These are phyloP conservation scores for Cadophora sp. DNA, from an alignment of 2,329 filamentous ascomycete species.

Conservation along the genomic window DNA sequence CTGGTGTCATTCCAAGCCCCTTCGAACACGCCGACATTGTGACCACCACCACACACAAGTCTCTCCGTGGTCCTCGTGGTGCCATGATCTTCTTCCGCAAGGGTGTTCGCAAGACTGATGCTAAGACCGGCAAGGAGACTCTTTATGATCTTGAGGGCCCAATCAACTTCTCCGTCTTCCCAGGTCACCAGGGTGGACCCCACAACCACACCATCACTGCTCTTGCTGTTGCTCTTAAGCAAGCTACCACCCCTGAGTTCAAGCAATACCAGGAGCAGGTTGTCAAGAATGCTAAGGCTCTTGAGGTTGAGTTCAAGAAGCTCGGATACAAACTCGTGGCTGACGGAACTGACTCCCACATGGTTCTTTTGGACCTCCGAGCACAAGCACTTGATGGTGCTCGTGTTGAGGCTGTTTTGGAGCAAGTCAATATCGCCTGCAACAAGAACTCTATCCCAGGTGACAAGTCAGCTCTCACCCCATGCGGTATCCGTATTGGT, in stretches of 20 bases:
- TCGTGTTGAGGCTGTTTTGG: slow-evolving; percentile 92
- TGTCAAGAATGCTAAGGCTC: slow-evolving; percentile 88
- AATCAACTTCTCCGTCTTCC: slow-evolving; percentile 99
- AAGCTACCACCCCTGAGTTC: slow-evolving; percentile 90
- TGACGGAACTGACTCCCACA: slow-evolving; percentile 96
- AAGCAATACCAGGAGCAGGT: slow-evolving; percentile 93
- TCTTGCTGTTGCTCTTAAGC: slow-evolving; percentile 91
- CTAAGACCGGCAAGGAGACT: slow-evolving; percentile 88
- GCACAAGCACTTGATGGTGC: slow-evolving; percentile 88
- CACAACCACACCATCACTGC: slow-evolving; percentile 99
- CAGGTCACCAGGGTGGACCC: slow-evolving; percentile 96
- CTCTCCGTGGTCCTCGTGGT: slow-evolving; percentile 92
- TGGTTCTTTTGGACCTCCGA: slow-evolving; percentile 94
- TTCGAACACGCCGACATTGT: slow-evolving; percentile 95
- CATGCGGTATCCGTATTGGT: slow-evolving; percentile 93
- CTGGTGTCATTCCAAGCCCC: slow-evolving; percentile 90
- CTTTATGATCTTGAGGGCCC: slow-evolving; percentile 93
- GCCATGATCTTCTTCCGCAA: slow-evolving; percentile 99
- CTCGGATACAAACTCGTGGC: slow-evolving; percentile 95
- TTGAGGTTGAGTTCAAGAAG: slow-evolving; percentile 83
- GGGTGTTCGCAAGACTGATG: slow-evolving; percentile 86
- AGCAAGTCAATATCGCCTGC: slow-evolving; percentile 98
- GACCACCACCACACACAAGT: slow-evolving; percentile 99
- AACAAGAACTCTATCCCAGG: slow-evolving; percentile 99
- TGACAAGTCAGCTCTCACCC: slow-evolving; percentile 95